phyloP scores from a whole-genome alignment of 352 stramenopile species.

The Pythium volutum region DNA sequence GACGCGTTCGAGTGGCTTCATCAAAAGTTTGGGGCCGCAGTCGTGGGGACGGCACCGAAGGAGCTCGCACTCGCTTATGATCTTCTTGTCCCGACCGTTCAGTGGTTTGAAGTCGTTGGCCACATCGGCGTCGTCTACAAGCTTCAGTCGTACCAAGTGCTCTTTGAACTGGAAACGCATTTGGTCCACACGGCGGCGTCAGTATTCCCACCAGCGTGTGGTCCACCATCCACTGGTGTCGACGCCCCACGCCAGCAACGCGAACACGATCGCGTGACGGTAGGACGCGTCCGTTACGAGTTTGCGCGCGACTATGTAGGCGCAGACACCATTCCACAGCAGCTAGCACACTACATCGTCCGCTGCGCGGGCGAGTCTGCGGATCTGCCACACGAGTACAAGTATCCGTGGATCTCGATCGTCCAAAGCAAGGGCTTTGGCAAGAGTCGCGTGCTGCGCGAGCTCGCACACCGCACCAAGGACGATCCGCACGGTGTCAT shows the following conservation, averaged over 20 bases:
- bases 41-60: too few relatives aligned
- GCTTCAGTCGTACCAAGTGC: too few relatives aligned
- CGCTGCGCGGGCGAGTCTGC: not conserved
- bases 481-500: not conserved
- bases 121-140: too few relatives aligned
- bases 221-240: too few relatives aligned
- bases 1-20: too few relatives aligned
- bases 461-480: not conserved
- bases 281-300: not conserved
- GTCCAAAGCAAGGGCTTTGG: not conserved
- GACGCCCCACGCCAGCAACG: not conserved
- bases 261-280: not conserved
- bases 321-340: not conserved
- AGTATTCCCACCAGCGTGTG: too few relatives aligned
- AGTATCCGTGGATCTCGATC: not conserved
- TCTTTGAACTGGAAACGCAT: too few relatives aligned
- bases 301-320: not conserved
- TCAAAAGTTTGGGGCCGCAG: too few relatives aligned
- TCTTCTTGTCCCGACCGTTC: too few relatives aligned
- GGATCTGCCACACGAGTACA: not conserved
- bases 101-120: too few relatives aligned
- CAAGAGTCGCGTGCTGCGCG: not conserved
- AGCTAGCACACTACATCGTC: not conserved
- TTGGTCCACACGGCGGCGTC: too few relatives aligned
- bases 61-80: too few relatives aligned